A percentile compares a stretch with the other conserved stretches of the same genome.
These are phyloP conservation scores for Nidularia sp. DNA, from an alignment of 768 basidiomycete species.

Conservation along the genomic window DNA sequence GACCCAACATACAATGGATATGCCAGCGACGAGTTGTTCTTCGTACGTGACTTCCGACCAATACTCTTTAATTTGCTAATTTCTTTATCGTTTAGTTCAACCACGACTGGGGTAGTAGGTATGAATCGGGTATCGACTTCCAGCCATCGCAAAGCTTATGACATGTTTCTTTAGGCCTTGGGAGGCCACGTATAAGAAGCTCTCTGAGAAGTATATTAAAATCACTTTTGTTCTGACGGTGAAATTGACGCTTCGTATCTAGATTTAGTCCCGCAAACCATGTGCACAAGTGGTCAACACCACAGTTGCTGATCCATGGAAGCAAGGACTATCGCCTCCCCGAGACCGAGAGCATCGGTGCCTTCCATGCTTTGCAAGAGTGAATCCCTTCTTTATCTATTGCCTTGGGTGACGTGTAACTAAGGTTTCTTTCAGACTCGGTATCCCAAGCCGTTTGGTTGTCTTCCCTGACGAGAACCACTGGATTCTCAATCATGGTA, in stretches of 20 bases:
- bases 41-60: slow-evolving; percentile 42
- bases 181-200: slow-evolving; percentile 51
- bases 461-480: slow-evolving; percentile 92
- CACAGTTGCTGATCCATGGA: slow-evolving; percentile 80
- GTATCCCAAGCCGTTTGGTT: slow-evolving; percentile 71
- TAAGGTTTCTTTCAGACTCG: slow-evolving; percentile 37
- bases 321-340: slow-evolving; percentile 87
- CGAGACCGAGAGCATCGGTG: slow-evolving; percentile 79
- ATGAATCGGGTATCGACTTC: background rate
- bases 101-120: slow-evolving; percentile 78
- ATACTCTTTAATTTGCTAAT: background rate
- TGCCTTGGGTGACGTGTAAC: background rate
- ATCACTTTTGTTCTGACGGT: no score
- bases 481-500: slow-evolving; percentile 82
- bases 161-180: slow-evolving; percentile 45
- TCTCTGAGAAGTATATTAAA: slow-evolving; percentile 50
- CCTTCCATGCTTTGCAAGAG: slow-evolving; percentile 85
- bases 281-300: slow-evolving; percentile 82
- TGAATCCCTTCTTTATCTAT: slow-evolving; percentile 28
- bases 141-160: background rate
- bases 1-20: slow-evolving; percentile 79
- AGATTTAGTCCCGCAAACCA: slow-evolving; percentile 80
- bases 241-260: background rate
- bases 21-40: slow-evolving; percentile 89
- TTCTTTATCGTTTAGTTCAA: slow-evolving; percentile 52